Evolutionary conservation across 1,139 yeast species (phyloP).

Genomic region (Geotrichum fermentans): DNA sequence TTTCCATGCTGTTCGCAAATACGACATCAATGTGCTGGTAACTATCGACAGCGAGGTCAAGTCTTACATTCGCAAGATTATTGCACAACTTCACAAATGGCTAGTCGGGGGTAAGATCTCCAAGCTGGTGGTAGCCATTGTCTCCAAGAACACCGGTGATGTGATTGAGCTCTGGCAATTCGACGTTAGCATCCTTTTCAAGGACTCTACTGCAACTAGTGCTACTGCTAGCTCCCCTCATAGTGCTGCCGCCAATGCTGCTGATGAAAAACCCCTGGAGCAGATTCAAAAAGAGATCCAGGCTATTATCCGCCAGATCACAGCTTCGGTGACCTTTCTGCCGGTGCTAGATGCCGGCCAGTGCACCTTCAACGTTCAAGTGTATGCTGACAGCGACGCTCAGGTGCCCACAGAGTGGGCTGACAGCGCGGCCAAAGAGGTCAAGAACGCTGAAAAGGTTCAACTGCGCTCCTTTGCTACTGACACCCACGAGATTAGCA

Average conservation of each 20-base stretch:
- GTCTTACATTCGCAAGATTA: conserved; percentile 60
- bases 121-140: conserved; percentile 64
- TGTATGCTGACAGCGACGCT: conserved; percentile 71
- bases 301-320: conserved; percentile 80
- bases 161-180: conserved; percentile 87
- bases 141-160: conserved; percentile 62
- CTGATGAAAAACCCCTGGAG: conserved; percentile 41
- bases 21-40: conserved; percentile 70
- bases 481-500: conserved; percentile 63
- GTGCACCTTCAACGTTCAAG: conserved; percentile 81
- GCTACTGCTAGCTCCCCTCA: conserved; percentile 17
- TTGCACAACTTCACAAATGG: conserved; percentile 81
- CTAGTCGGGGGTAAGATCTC: conserved; percentile 65
- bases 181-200: conserved; percentile 47
- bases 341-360: conserved; percentile 61
- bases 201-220: conserved; percentile 15
- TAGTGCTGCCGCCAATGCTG: conserved; percentile 17
- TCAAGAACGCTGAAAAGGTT: conserved; percentile 60
- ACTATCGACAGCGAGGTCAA: conserved; percentile 75
- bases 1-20: conserved; percentile 71
- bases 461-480: conserved; percentile 68
- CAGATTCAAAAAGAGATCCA: conserved; percentile 73
- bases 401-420: conserved; percentile 82
- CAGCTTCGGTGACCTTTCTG: conserved; percentile 79
- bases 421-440: conserved; percentile 62